These are phyloP conservation scores for Citropsis articulata DNA, from an alignment of 345 rosid species.

Conservation along the genomic window DNA sequence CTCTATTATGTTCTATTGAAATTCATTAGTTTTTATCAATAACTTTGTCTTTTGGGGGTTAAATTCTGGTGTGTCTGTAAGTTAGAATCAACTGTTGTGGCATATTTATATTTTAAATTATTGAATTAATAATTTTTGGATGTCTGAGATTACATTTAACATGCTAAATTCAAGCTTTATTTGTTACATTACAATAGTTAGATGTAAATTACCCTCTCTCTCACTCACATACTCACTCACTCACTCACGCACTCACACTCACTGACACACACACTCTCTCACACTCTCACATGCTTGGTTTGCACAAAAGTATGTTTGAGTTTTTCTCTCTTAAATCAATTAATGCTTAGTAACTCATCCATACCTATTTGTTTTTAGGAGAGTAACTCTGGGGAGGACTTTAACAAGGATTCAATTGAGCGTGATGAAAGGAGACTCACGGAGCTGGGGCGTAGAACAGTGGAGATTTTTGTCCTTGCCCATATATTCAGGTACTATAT, in stretches of 20 bases:
- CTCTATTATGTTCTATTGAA: neutral
- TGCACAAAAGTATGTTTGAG: neutral
- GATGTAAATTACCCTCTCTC: neutral
- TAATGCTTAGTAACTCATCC: slow-evolving; percentile 7
- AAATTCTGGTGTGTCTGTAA: neutral
- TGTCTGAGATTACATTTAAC: neutral
- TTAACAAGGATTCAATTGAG: slow-evolving; percentile 66
- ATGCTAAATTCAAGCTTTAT: neutral
- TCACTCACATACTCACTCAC: neutral
- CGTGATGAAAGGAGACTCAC: slow-evolving; percentile 92
- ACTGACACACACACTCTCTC: neutral
- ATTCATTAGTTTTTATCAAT: neutral
- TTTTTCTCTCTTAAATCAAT: neutral
- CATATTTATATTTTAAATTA: neutral
- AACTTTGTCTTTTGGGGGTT: neutral
- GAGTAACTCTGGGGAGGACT: slow-evolving; percentile 75
- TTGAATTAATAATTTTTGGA: neutral
- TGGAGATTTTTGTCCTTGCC: slow-evolving; percentile 85
- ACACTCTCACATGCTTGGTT: neutral
- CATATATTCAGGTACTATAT: slow-evolving; percentile 79
- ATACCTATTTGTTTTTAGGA: slow-evolving; percentile 46
- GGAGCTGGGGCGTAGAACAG: slow-evolving; percentile 83
- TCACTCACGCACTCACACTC: neutral
- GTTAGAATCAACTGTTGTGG: neutral
- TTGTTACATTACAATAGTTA: neutral